These are phyloP conservation scores for Pestalotiopsis sp. DNA, from an alignment of 2,329 filamentous ascomycete genomes.

Conservation along the genomic window DNA sequence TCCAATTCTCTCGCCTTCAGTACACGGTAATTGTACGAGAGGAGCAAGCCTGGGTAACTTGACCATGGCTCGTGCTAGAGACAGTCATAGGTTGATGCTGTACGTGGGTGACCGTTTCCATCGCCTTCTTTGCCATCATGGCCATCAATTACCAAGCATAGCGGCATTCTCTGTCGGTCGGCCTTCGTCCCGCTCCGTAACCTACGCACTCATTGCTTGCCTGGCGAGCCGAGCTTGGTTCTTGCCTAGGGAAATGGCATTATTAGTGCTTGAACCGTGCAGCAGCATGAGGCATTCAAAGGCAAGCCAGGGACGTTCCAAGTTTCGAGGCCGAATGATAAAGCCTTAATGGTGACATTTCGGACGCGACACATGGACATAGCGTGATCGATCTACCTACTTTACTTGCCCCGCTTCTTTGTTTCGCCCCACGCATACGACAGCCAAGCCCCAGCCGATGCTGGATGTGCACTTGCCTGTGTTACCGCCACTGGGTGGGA, in stretches of 20 bases:
- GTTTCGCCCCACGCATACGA: neutral
- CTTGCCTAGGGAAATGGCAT: too few species aligned
- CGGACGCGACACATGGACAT: neutral
- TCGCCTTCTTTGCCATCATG: constrained; percentile 5
- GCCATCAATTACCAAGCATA: constrained; percentile 2
- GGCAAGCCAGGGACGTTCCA: neutral
- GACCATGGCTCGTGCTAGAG: neutral
- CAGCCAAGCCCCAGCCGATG: neutral
- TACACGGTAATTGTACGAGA: too few species aligned
- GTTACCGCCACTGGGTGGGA: neutral
- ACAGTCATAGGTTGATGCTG: neutral
- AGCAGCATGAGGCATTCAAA: neutral
- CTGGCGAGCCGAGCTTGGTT: too few species aligned
- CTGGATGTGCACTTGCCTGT: neutral
- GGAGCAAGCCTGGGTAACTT: neutral
- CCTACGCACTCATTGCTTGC: too few species aligned
- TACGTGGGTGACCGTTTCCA: neutral
- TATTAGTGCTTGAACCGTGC: neutral
- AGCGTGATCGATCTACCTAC: neutral
- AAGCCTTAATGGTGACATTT: neutral
- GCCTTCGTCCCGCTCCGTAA: too few species aligned
- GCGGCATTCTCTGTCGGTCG: neutral
- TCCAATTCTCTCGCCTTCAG: too few species aligned
- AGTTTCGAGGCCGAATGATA: neutral
- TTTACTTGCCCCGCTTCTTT: neutral